Evolutionary conservation across 495 filamentous ascomycete genomes (phyloP), one percentile per base, ranked within the genome.

Genomic region (Neurospora cerealis): DNA sequence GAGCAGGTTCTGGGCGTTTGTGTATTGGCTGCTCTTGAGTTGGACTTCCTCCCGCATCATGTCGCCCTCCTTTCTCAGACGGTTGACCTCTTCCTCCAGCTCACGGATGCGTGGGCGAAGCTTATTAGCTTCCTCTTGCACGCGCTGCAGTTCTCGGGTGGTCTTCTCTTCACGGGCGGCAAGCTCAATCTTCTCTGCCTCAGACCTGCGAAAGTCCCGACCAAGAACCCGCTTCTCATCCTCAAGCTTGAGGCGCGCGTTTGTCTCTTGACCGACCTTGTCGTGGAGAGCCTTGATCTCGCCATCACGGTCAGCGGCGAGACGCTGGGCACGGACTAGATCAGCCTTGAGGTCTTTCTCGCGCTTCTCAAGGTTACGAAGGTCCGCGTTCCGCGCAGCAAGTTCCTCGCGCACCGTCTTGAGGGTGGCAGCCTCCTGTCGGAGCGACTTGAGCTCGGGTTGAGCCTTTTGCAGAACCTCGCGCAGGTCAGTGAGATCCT

Each of bases 21-120:
- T 88, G 77, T 95, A 91, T 81, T 97, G 94, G n/a, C 90, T 91
- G 0, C 89, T 89, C 84, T 93, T 97, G 40, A 97, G 84, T 76
- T 93, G 89, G 21, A 92, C 87, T 71, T 98, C 95, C 69, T 98
- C 94, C 40, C 89, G 87, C 60, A 96, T 83, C n/a, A 86, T 85
- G 2, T 83, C 85, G 6, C 90, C 86, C 62, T 96, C 91, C 42
- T 87, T 87, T 41, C 84, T 88, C 2, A 96, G 81, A 70, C 89
- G 89, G 2, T 87, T 79, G 9, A 90, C 82, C 73, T 95, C 88
- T 48, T 91, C 89, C 75, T 97, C 93, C 42, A 95, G 84, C 66
- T 93, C 88, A 36, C 84, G 88, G 7, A 95, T 83, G 74, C 87
- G 89, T 0, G 85, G 80, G 21, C 90, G 91, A 8, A 93, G 85